Base-by-base conservation (phyloP, 768 basidiomycete genomes). In the Suillus decipiens region DNA sequence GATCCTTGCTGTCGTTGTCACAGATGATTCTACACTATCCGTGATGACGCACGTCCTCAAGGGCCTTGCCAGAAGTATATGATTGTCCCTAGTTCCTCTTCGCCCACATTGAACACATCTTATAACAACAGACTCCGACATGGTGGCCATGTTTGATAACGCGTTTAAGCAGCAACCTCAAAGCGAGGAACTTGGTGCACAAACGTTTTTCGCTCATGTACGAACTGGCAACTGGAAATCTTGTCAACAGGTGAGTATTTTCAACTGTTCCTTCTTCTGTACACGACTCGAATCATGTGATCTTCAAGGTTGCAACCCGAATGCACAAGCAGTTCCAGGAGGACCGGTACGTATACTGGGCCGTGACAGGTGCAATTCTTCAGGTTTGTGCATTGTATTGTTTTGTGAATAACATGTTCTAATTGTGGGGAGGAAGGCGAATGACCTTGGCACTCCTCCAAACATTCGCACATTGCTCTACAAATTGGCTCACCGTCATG, bases 241-340 rank as follows among this genome's bases (percentile, higher is more conserved):
- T 51, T 92, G 90, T 28, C 93, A 95, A 73, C 88, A 89, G 80
- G 92, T 90, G 68, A 61, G 72, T 66, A n/a, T 31, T 62, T 28
- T 39, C 10, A 0, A 41, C 0, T 31, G n/a, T 22, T 61, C 59
- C 58, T 33, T 41, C 63, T 56, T 43, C 3, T 34, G 41, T 48
- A 65, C 28, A 63, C 61, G 53, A 61, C 17, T 41, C 5, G 41
- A 51, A 24, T 34, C 12, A 62, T 11, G 36, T 61, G 4, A 14
- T 47, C 54, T 62, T 48, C 61, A 57, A 94, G 92, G 81, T 93
- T 61, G 87, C 92, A 24, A 89, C 89, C 5, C 88, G 86, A 70
- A 86, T 95, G 86, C 83, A 88, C 79, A 94, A 92, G 71, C 87
- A 89, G 68, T 95, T 94, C 72, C 89, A 89, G 63, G 87, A 90